Base-by-base conservation (phyloP, 441 rosid species). In the Capsella rubella region DNA sequence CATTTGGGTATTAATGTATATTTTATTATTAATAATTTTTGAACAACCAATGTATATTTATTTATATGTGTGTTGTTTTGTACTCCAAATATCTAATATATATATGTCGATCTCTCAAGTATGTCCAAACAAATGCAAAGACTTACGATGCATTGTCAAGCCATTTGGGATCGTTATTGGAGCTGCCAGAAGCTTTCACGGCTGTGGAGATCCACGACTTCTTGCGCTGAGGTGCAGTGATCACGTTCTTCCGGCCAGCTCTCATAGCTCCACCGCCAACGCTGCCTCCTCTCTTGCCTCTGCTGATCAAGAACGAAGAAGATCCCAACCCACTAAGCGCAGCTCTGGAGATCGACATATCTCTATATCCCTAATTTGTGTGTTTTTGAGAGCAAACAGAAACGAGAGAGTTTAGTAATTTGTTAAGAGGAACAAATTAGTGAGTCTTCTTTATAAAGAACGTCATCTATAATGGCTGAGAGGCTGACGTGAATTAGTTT, bases 141-240 rank as follows among this genome's bases (percentile, higher is more conserved):
- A 75, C 79, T 75, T 69, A 75, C 71, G 79, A 75, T 13, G 70
- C 79, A 46, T 75, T 74, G 37, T 69, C 79, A 32, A 75, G 79
- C 75, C 79, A 75, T 54, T 61, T 69, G 35, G 78, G 79, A 28
- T 75, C 79, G 52, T 27, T 35, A 64, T 62, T 69, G n/a, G 74
- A 61, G 14, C 46, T 69, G 0, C 45, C 43, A 29, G 29, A 56
- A 61, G 52, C 79, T 68, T 68, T 68, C 15, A 52, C 63, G 51
- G 69, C 74, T 8, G 79, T 9, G 1, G 27, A 27, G 58, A 68
- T 58, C 74, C 57, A 75, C 1, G 11, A 37, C 27, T 46, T 75
- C 53, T 75, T 75, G 6, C 46, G 53, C 1, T 62, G 64, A 32
- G 71, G 64, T 46, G 74, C 43, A 69, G 47, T 47, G 31, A 11